Evolutionary conservation across 805 yeast genomes (phyloP), one percentile per base, ranked within the genome.

Genomic region (Saturnispora quitensis): DNA sequence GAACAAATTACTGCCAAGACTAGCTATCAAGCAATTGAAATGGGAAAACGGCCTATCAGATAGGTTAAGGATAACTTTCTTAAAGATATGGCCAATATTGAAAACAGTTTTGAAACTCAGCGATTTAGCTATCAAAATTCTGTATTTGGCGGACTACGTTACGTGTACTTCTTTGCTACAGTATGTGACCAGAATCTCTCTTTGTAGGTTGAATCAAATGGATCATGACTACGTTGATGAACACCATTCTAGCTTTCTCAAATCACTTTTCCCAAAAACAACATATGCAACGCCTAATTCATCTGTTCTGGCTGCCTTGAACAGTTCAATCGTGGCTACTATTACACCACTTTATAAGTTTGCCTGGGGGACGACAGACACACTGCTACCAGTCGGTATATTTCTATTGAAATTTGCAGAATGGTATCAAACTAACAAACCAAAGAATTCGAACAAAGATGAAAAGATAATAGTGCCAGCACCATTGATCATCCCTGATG

Each of bases 381-480:
- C 86, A 2, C 64, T 82, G 44, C 80, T 91, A 67, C 97, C 97
- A 0, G 74, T 84, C 0, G 87, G 95, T 2, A 84, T 90, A 48
- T 89, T 91, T 62, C 61, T 82, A 24, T 73, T 90, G 54, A 88
- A 89, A 67, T 87, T 90, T 59, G 72, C 89, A 35, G 97, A 90
- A 65, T 90, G 97, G 97, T 90, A 96, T 95, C 76, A 4, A 77
- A 78, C 61, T 61, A 84, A 53, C 46, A 73, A 78, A 24, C 77
- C 76, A 52, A 74, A 73, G 45, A 70, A 70, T 47, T 71, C 48
- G 5, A 36, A 51, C 15, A 52, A 52, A 46, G 15, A 60, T 55
- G 8, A 45, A 46, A 28, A 17, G 15, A 18, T 43, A 17, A 43
- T 31, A 24, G 40, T 43, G 43, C 52, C 77, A 18, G 35, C 49